Conservation (phyloP, 2,329 filamentous ascomycete genomes). For the Pyrenophora teres region DNA sequence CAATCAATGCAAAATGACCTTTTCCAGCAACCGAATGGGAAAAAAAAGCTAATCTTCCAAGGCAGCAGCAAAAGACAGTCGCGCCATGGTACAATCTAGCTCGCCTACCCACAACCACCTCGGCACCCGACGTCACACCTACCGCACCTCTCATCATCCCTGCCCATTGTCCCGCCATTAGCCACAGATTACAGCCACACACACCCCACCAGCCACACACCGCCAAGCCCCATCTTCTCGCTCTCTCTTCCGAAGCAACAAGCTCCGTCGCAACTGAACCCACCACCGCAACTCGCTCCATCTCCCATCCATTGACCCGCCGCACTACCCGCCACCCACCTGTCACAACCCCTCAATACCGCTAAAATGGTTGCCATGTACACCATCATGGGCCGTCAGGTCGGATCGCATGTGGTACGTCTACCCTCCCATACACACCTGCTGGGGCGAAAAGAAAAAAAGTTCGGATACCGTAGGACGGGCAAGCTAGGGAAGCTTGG, state of each 20-base stretch:
- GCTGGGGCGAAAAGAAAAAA: conserved; percentile 13
- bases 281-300: conserved; percentile 11
- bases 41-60: too few relatives aligned
- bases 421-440: not conserved
- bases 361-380: conserved; percentile 59
- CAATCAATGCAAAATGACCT: too few relatives aligned
- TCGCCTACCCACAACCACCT: not conserved
- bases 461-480: conserved; percentile 7
- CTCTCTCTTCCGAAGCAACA: conserved; percentile 22
- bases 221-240: conserved; percentile 22
- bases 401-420: conserved; percentile 60
- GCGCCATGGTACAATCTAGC: not conserved
- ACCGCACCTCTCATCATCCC: not conserved
- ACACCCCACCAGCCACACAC: conserved; percentile 8
- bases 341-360: conserved; percentile 25
- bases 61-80: not conserved
- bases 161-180: not conserved
- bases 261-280: conserved; percentile 25
- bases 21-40: too few relatives aligned
- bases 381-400: conserved; percentile 57
- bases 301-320: conserved; percentile 40
- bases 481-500: too few relatives aligned
- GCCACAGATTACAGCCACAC: not conserved
- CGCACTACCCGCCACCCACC: conserved; percentile 19
- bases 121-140: conserved; percentile 14